phyloP scores from a whole-genome alignment of 2,329 filamentous ascomycete genomes.

The Tolypocladium inflatum region DNA sequence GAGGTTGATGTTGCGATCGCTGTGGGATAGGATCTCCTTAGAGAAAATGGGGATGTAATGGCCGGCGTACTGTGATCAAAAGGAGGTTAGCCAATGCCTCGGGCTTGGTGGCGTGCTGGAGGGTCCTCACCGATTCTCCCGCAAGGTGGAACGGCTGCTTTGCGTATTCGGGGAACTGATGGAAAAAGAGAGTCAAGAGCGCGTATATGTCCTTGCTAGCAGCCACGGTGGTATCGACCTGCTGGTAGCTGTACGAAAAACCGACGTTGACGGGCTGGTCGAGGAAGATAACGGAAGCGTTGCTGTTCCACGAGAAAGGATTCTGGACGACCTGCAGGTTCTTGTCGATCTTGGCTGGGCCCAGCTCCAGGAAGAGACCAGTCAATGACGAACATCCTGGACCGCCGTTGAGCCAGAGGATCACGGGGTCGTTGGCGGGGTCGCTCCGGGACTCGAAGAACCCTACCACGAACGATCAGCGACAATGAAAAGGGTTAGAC shows the following conservation, averaged over 20 bases:
- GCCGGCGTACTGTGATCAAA: constrained; percentile 53
- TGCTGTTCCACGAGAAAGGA: constrained; percentile 87
- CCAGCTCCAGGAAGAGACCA: constrained; percentile 93
- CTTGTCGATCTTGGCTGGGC: constrained; percentile 74
- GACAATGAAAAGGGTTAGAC: background rate
- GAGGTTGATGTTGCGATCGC: constrained; percentile 95
- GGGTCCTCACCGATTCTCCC: constrained; percentile 54
- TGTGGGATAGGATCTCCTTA: constrained; percentile 81
- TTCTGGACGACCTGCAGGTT: constrained; percentile 77
- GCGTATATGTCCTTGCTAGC: constrained; percentile 97
- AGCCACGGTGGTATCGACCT: constrained; percentile 84
- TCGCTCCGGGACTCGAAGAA: constrained; percentile 99
- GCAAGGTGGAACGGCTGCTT: constrained; percentile 95
- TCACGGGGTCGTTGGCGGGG: constrained; percentile 87
- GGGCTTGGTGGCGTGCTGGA: too few species aligned
- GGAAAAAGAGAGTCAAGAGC: constrained; percentile 92
- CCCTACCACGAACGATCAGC: constrained; percentile 42
- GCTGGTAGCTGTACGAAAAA: constrained; percentile 86
- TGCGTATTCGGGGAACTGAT: constrained; percentile 92
- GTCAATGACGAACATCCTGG: constrained; percentile 94
- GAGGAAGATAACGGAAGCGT: constrained; percentile 97
- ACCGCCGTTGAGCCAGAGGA: constrained; percentile 89
- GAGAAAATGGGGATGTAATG: constrained; percentile 93
- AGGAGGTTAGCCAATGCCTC: too few species aligned
- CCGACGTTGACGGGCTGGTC: constrained; percentile 98